phyloP scores from a whole-genome alignment of 2,329 filamentous ascomycete genomes.

The Aspergillus versicolor region DNA sequence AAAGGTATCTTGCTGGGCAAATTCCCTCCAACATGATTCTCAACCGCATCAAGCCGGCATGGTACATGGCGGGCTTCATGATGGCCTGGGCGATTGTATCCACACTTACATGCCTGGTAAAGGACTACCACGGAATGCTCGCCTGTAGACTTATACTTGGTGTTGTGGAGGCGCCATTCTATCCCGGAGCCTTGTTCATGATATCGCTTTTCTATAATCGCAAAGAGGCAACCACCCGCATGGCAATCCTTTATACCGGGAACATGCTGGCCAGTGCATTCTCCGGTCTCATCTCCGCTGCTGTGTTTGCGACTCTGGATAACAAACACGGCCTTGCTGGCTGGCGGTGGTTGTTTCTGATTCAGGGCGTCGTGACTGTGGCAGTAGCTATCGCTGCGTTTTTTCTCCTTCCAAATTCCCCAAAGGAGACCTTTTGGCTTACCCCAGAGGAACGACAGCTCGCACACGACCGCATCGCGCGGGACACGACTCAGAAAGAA shows the following conservation, averaged over 20 bases:
- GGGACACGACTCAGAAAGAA: constrained; percentile 52
- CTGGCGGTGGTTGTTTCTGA: constrained; percentile 58
- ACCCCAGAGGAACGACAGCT: constrained; percentile 49
- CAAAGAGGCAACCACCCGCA: constrained; percentile 47
- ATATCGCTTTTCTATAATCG: constrained; percentile 68
- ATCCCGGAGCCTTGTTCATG: constrained; percentile 63
- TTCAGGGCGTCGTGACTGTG: constrained; percentile 50
- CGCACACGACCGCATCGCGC: constrained; percentile 49
- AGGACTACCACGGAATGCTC: constrained; percentile 16
- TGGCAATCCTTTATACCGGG: constrained; percentile 39
- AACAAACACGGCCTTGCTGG: constrained; percentile 28
- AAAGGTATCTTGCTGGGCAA: constrained; percentile 26
- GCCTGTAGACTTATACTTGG: constrained; percentile 40
- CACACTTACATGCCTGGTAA: constrained; percentile 12
- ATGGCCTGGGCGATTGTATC: constrained; percentile 19
- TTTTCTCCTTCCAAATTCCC: constrained; percentile 43
- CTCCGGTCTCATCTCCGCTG: constrained; percentile 15
- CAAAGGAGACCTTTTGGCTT: constrained; percentile 46
- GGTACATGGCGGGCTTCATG: constrained; percentile 19
- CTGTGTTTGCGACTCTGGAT: constrained; percentile 30
- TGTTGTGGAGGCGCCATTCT: constrained; percentile 45
- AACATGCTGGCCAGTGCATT: constrained; percentile 15
- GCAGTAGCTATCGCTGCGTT: constrained; percentile 39
- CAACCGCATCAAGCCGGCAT: constrained; percentile 32
- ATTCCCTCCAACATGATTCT: constrained; percentile 45